Evolutionary conservation across 768 basidiomycete genomes (phyloP).

Genomic region (Aureoboletus auriporus): DNA sequence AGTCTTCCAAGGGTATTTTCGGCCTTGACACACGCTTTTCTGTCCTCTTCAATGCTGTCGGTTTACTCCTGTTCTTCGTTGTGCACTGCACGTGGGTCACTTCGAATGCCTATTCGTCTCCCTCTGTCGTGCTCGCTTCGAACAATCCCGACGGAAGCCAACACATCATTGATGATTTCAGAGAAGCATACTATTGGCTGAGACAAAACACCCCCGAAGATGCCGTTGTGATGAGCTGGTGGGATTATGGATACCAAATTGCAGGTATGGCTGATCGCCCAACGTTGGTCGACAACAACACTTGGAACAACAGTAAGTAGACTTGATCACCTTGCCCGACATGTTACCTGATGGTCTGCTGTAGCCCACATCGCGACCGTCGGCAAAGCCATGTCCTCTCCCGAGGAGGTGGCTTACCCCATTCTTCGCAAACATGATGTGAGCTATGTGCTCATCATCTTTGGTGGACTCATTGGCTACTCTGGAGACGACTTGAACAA

Average conservation of each 20-base stretch:
- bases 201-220: conserved; percentile 91
- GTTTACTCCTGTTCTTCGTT: conserved; percentile 86
- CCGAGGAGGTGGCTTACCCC: conserved; percentile 94
- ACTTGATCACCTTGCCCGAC: not conserved
- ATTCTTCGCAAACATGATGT: conserved; percentile 97
- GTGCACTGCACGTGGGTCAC: conserved; percentile 98
- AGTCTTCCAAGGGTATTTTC: conserved; percentile 58
- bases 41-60: conserved; percentile 70
- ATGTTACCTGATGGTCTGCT: conserved; percentile 7
- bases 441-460: conserved; percentile 95
- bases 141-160: conserved; percentile 76
- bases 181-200: conserved; percentile 99
- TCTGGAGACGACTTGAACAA: conserved; percentile 99
- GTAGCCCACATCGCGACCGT: conserved; percentile 96
- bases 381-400: conserved; percentile 94
- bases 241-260: conserved; percentile 99
- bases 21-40: conserved; percentile 79
- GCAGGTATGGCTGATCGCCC: conserved; percentile 98
- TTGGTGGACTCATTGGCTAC: conserved; percentile 94
- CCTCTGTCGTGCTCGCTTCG: conserved; percentile 92
- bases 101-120: conserved; percentile 91
- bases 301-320: conserved; percentile 96
- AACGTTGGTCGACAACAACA: conserved; percentile 97
- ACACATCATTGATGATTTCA: conserved; percentile 97
- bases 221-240: conserved; percentile 98